Conservation (phyloP, 2,329 filamentous ascomycete genomes). For the Phialophora macrospora region DNA sequence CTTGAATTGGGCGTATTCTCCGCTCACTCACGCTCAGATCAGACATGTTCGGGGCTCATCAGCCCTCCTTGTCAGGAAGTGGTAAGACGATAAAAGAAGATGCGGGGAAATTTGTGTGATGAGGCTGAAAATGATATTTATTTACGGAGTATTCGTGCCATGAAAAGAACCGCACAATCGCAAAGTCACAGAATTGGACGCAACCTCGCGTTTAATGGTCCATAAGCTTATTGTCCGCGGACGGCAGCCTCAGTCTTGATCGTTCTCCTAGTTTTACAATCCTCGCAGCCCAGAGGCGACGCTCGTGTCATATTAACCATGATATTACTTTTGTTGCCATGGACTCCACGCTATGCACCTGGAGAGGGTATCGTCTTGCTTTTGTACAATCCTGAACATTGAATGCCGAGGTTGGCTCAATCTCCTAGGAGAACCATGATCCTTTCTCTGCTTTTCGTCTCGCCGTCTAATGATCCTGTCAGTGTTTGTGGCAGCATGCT, state of each 20-base stretch:
- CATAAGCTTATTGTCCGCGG: background rate
- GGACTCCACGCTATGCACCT: slow-evolving; percentile 24
- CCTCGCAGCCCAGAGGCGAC: background rate
- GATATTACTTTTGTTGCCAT: background rate
- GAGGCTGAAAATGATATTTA: slow-evolving; percentile 13
- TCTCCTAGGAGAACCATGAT: slow-evolving; percentile 21
- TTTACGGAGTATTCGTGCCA: background rate
- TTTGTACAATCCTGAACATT: slow-evolving; percentile 11
- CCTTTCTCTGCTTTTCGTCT: slow-evolving; percentile 31
- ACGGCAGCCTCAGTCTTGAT: background rate
- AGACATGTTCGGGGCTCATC: slow-evolving; percentile 32
- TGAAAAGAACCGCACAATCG: background rate
- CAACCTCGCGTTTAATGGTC: background rate
- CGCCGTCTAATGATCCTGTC: slow-evolving; percentile 24
- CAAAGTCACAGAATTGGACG: background rate
- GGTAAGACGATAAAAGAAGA: slow-evolving; percentile 1
- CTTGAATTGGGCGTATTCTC: slow-evolving; percentile 56
- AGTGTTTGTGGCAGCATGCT: background rate
- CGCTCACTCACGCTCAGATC: slow-evolving; percentile 37
- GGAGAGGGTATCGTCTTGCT: slow-evolving; percentile 14
- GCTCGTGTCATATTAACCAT: background rate
- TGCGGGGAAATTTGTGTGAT: slow-evolving; percentile 28
- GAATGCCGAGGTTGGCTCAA: slow-evolving; percentile 1
- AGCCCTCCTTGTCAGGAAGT: slow-evolving; percentile 6
- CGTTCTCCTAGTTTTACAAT: slow-evolving; percentile 6